Percentiles rank a stretch among this genome's conserved stretches.
Evolutionary conservation across 441 rosid genomes (phyloP).

Genomic region (Populus trichocarpa): DNA sequence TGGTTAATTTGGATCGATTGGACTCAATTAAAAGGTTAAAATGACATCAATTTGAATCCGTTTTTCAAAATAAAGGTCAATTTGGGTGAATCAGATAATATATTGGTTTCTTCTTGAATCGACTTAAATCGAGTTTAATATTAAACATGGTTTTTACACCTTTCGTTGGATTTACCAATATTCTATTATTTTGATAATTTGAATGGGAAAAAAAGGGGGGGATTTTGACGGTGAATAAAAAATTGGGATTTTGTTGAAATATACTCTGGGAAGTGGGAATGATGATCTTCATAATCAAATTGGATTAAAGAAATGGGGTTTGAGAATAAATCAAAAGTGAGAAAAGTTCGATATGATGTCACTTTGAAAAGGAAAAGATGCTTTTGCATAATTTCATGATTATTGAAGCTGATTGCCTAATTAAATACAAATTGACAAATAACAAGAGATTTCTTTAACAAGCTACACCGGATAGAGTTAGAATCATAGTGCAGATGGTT

Average conservation of each 20-base stretch:
- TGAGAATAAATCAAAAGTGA: background rate
- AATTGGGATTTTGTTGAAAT: background rate
- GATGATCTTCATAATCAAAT: background rate
- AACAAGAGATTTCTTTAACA: too few relatives aligned
- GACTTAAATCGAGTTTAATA: too few relatives aligned
- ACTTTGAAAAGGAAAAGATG: slow-evolving; percentile 15
- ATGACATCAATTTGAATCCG: too few relatives aligned
- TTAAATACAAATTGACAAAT: background rate
- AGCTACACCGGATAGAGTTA: background rate
- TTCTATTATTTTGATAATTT: too few relatives aligned
- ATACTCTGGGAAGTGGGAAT: background rate
- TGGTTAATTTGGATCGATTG: too few relatives aligned
- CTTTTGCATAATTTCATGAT: background rate
- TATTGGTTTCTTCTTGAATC: too few relatives aligned
- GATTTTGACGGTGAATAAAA: background rate
- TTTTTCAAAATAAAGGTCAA: too few relatives aligned
- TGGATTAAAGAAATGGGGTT: background rate
- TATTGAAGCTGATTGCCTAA: background rate
- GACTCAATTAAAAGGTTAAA: too few relatives aligned
- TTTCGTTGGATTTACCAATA: too few relatives aligned
- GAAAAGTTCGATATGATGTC: slow-evolving; percentile 8
- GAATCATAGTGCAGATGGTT: background rate
- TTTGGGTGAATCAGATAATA: too few relatives aligned
- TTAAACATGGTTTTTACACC: too few relatives aligned
- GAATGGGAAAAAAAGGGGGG: background rate